Percentiles rank a stretch among this genome's conserved stretches.
These are phyloP conservation scores for Cladosporium sp. DNA, from an alignment of 2,329 filamentous ascomycete species.

Conservation along the genomic window DNA sequence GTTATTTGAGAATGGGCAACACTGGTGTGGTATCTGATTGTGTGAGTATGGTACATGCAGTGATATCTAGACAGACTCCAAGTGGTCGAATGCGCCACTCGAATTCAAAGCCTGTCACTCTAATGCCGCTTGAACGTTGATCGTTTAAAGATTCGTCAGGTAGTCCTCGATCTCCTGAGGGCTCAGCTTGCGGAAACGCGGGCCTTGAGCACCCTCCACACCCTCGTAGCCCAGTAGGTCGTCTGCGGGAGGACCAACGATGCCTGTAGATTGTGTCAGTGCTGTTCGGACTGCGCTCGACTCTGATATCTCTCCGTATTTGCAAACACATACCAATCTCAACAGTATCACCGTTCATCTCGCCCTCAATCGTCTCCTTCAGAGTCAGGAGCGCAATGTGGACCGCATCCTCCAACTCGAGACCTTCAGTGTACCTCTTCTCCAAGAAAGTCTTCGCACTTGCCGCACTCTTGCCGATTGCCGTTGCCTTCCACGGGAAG, in stretches of 20 bases:
- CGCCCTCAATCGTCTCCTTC: slow-evolving; percentile 98
- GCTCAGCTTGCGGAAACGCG: slow-evolving; percentile 87
- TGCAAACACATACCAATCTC: slow-evolving; percentile 71
- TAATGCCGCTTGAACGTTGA: slow-evolving; percentile 4
- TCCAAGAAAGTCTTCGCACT: slow-evolving; percentile 98
- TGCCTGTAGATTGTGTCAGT: slow-evolving; percentile 54
- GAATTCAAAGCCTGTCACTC: not conserved
- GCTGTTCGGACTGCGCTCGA: slow-evolving; percentile 2
- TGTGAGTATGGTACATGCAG: slow-evolving; percentile 10
- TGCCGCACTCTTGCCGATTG: slow-evolving; percentile 96
- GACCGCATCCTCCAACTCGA: slow-evolving; percentile 96
- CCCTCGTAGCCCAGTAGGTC: slow-evolving; percentile 88
- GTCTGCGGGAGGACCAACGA: slow-evolving; percentile 90
- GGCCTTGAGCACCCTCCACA: slow-evolving; percentile 76
- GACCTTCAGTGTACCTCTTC: slow-evolving; percentile 95
- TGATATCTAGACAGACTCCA: slow-evolving; percentile 3
- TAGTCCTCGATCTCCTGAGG: slow-evolving; percentile 99
- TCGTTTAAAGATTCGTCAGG: slow-evolving; percentile 72
- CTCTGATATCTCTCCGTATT: slow-evolving; percentile 14
- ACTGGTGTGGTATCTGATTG: slow-evolving; percentile 1
- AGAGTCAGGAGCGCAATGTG: slow-evolving; percentile 95
- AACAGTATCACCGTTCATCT: slow-evolving; percentile 98
- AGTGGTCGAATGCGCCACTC: not conserved
- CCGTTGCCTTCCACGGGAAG: slow-evolving; percentile 98
- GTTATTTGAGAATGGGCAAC: not conserved